phyloP scores from a whole-genome alignment of 2,329 filamentous ascomycete genomes.

The Scedosporium boydii region DNA sequence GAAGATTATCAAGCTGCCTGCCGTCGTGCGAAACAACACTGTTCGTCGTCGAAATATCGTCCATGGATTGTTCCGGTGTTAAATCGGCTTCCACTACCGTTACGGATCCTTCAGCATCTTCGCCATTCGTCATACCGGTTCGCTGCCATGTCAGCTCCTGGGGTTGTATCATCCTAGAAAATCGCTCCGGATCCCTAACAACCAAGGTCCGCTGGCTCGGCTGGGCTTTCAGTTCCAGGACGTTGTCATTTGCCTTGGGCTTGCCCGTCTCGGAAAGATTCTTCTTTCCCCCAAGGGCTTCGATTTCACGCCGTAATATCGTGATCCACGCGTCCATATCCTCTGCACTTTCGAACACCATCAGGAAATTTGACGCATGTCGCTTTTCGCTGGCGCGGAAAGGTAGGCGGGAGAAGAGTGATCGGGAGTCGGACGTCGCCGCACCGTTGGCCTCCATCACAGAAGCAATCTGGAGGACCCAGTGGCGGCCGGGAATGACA shows the following conservation, averaged over 20 bases:
- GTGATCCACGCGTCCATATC: slow-evolving; percentile 72
- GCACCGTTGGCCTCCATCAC: slow-evolving; percentile 49
- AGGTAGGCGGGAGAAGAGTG: slow-evolving; percentile 55
- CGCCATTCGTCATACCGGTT: slow-evolving; percentile 5
- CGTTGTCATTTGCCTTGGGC: slow-evolving; percentile 31
- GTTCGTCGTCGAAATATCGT: slow-evolving; percentile 48
- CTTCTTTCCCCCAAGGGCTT: slow-evolving; percentile 58
- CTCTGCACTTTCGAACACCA: slow-evolving; percentile 63
- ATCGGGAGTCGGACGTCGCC: slow-evolving; percentile 41
- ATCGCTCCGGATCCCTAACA: slow-evolving; percentile 36
- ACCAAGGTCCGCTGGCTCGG: slow-evolving; percentile 37
- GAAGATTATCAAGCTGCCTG: slow-evolving; percentile 45
- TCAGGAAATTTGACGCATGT: slow-evolving; percentile 53
- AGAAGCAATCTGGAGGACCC: slow-evolving; percentile 69
- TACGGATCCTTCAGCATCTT: slow-evolving; percentile 8
- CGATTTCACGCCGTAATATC: slow-evolving; percentile 59
- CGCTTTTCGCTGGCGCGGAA: slow-evolving; percentile 48
- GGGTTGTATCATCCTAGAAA: slow-evolving; percentile 27
- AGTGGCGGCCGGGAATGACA: slow-evolving; percentile 68
- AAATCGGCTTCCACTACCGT: slow-evolving; percentile 14
- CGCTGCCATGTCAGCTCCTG: slow-evolving; percentile 24
- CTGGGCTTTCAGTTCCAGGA: slow-evolving; percentile 24
- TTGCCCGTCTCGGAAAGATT: slow-evolving; percentile 50
- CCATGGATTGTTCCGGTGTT: slow-evolving; percentile 32
- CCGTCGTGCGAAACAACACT: slow-evolving; percentile 51